Conservation (phyloP, 495 filamentous ascomycete genomes). For the Podospora conica region DNA sequence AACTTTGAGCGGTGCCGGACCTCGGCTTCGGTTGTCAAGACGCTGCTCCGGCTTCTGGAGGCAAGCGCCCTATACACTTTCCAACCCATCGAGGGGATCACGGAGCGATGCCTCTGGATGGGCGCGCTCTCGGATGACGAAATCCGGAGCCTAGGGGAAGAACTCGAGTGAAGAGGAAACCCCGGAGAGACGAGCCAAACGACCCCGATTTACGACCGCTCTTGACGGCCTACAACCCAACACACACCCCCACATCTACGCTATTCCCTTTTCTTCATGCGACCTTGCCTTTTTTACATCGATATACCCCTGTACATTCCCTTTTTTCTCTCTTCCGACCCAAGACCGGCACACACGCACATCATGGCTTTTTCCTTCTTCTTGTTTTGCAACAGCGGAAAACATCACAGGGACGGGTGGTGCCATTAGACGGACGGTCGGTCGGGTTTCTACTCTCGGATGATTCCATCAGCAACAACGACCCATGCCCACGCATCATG, state of each 20-base stretch:
- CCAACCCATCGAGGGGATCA: slow-evolving; percentile 75
- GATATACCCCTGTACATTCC: slow-evolving; percentile 21
- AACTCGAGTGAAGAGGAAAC: slow-evolving; percentile 30
- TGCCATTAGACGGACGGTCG: slow-evolving; percentile 3
- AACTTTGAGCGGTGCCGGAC: slow-evolving; percentile 95
- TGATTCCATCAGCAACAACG: background rate
- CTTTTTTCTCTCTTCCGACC: background rate
- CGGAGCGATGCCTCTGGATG: slow-evolving; percentile 94
- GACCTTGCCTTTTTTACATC: slow-evolving; percentile 7
- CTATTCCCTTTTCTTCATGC: background rate
- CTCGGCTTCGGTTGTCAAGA: slow-evolving; percentile 89
- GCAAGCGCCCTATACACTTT: slow-evolving; percentile 87
- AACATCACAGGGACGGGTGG: background rate
- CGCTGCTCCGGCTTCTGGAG: slow-evolving; percentile 79
- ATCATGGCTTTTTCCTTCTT: background rate
- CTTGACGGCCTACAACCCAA: background rate
- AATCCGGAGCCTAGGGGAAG: slow-evolving; percentile 49
- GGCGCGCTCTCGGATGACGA: slow-evolving; percentile 79
- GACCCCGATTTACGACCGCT: background rate
- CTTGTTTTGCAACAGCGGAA: background rate
- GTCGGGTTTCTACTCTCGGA: background rate
- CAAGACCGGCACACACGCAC: background rate
- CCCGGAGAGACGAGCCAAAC: slow-evolving; percentile 9
- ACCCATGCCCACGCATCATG: slow-evolving; percentile 6
- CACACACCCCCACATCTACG: background rate